Evolutionary conservation across 2,329 filamentous ascomycete genomes (phyloP), one percentile per base, ranked within the genome.

Genomic region (Colletotrichum cuscutae): DNA sequence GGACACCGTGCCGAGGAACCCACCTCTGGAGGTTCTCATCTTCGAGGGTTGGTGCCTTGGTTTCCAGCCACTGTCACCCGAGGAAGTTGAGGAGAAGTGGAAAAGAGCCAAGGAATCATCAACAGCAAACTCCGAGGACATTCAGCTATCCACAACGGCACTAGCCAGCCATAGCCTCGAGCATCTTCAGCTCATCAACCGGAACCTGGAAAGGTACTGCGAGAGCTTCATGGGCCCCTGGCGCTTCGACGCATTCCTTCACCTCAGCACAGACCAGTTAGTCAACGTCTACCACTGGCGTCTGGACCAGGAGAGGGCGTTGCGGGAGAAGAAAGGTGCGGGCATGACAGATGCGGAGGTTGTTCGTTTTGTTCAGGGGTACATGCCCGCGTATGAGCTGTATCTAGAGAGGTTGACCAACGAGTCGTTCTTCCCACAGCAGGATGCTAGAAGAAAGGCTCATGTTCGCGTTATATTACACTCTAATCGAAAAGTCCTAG

Each of bases 11-110:
- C 58, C 68, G 9, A 62, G 72, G 6, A 72, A 22, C n/a, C 63
- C 68, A 37, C 68, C 68, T 0, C 37, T 74, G 7, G 62, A 72
- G 24, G 68, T 74, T 7, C 59, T 72, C n/a, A 68, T 74, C 30
- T 74, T 74, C 35, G 68, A 74, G 26, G 72, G 72, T 32, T 74
- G 68, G 72, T 74, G 72, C 37, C 56, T 74, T 19, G 72, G 72
- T 24, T 74, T 74, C 58, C 72, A 71, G 32, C 58, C 72, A 2
- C 63, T 74, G 0, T 60, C 61, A 0, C 22, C 58, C 9, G 22
- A 52, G 4, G 63, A 30, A 3, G 63, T 74, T 1, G 42, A 72
- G n/a, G 22, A 46, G 22, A 73, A 71, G 49, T 73, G 71, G 71
- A 42, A 53, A 5, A 65, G n/a, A 8, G 71, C 71, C n/a, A 70